Evolutionary conservation across 768 basidiomycete species (phyloP), one percentile per base, ranked within the genome.

Genomic region (Russula sp.): DNA sequence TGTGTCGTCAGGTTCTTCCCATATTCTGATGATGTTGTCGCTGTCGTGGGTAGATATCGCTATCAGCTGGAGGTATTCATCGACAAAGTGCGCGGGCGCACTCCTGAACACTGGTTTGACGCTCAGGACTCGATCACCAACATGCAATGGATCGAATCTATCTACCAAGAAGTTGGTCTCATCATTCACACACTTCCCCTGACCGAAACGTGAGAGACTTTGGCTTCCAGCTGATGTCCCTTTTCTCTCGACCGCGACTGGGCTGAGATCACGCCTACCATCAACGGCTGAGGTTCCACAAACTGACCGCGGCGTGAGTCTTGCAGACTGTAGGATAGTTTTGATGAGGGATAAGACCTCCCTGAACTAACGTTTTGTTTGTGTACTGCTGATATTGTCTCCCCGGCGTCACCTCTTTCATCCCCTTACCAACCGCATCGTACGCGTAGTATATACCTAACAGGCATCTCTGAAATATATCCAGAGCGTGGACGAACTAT

Each of bases 11-110:
- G 2, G n/a, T n/a, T 7, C n/a, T 5, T 3, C 16, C 14, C 42
- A 8, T 14, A 20, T 18, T 57, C 43, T n/a, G n/a, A n/a, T 51
- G 36, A 62, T 20, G 14, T 22, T 11, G 49, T 35, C 29, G 5
- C 5, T 14, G 29, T 14, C 14, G 56, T 42, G 34, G 34, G 13
- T 50, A 75, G 74, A 56, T 83, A 82, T 69, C 76, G 81, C 22
- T 81, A 80, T 66, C 81, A 83, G 69, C 72, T 85, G 39, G 81
- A 82, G 69, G 81, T 80, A 16, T 78, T 85, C 47, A 79, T 83
- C 8, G 79, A 83, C 68, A 73, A 75, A 63, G 58, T 84, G 0
- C 72, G 76, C 45, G 80, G 78, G 0, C 72, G 77, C 67, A 63
- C 38, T 35, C 73, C 76, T 9, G 62, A 70, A 54, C 71, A 72